Conservation (phyloP, 108 stramenopile genomes). For the Epipyxis sp. region DNA sequence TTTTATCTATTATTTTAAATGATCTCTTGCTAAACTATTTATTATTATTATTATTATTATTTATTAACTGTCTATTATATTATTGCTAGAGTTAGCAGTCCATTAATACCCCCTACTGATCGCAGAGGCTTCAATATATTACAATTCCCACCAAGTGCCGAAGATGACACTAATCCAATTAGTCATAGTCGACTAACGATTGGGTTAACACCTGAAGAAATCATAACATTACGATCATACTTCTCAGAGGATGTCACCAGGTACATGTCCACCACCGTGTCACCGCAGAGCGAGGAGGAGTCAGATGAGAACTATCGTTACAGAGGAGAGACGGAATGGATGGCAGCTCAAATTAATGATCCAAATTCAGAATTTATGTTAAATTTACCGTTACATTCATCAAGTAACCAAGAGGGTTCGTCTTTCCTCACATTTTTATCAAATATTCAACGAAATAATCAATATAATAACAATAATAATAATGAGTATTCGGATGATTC, state of each 20-base stretch:
- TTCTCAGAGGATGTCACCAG: neutral
- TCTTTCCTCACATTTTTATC: neutral
- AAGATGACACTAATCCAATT: neutral
- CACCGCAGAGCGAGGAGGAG: neutral
- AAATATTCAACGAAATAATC: neutral
- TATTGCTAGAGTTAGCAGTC: too few relatives aligned
- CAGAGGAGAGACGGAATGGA: conserved; percentile 26
- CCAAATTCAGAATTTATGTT: conserved; percentile 8
- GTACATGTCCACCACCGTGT: neutral
- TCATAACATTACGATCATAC: neutral
- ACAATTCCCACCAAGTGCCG: neutral
- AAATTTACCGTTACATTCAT: neutral
- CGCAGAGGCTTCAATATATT: neutral
- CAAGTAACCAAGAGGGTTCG: too few relatives aligned
- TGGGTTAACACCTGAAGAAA: conserved; percentile 4
- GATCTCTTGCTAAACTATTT: too few relatives aligned
- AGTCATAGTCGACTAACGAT: neutral
- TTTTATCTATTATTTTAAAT: too few relatives aligned
- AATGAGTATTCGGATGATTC: neutral
- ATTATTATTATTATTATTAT: too few relatives aligned
- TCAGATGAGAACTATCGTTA: neutral
- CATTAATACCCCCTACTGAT: too few relatives aligned
- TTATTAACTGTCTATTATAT: too few relatives aligned
- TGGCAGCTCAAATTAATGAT: conserved; percentile 3
- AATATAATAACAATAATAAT: neutral